Evolutionary conservation across 768 basidiomycete species (phyloP).

Genomic region (Vishniacozyma victoriae): DNA sequence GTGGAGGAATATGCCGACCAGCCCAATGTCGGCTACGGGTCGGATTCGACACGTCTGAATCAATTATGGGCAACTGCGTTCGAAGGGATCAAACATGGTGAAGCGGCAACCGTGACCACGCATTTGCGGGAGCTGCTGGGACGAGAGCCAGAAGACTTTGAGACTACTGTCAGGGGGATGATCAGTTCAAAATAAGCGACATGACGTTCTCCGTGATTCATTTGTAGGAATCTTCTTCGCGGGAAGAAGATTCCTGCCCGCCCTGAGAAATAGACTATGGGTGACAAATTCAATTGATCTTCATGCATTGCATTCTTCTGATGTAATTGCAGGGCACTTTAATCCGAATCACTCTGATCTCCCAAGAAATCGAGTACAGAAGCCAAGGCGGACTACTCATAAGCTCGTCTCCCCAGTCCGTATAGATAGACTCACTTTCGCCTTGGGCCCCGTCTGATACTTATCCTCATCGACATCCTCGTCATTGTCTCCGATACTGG

Average conservation of each 20-base stretch:
- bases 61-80: constrained; percentile 13
- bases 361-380: constrained; percentile 30
- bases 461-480: not conserved
- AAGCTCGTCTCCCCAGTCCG: not conserved
- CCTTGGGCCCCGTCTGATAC: constrained; percentile 1
- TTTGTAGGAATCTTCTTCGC: too few species aligned
- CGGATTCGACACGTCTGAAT: not conserved
- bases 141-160: constrained; percentile 11
- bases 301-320: not conserved
- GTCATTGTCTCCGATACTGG: not conserved
- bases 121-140: constrained; percentile 3
- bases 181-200: too few species aligned
- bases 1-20: not conserved
- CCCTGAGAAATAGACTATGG: too few species aligned
- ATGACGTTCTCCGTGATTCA: too few species aligned
- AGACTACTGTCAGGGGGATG: too few species aligned
- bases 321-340: not conserved
- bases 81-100: constrained; percentile 8
- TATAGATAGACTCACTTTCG: constrained; percentile 5
- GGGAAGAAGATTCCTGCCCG: too few species aligned
- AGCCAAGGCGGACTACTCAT: constrained; percentile 21
- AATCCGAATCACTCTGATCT: constrained; percentile 12
- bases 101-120: constrained; percentile 4
- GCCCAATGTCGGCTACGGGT: not conserved
- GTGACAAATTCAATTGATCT: not conserved